Evolutionary conservation across 1,284 basidiomycete species (phyloP).

Genomic region (Vanrija sp.): DNA sequence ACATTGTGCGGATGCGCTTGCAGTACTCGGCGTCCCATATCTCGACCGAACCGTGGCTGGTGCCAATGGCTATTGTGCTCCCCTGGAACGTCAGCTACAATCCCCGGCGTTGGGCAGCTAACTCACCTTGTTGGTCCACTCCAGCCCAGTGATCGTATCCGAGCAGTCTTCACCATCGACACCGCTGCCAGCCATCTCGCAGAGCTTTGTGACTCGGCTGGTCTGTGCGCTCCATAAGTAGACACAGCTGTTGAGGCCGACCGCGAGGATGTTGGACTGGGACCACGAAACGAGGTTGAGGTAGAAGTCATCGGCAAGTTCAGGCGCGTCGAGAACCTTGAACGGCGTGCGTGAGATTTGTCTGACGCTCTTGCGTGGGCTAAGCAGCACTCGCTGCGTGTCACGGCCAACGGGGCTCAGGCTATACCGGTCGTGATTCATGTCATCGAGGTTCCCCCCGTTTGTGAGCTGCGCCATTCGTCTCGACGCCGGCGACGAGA

Average conservation of each 20-base stretch:
- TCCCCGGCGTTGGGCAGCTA: no score
- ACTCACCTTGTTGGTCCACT: constrained; percentile 83
- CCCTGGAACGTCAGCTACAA: constrained; percentile 55
- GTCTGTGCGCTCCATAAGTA: constrained; percentile 97
- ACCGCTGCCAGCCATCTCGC: constrained; percentile 60
- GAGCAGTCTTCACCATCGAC: constrained; percentile 22
- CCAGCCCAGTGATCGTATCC: constrained; percentile 77
- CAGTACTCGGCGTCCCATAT: constrained; percentile 90
- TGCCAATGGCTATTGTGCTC: constrained; percentile 85
- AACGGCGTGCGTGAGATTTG: constrained; percentile 92
- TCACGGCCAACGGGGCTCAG: constrained; percentile 83
- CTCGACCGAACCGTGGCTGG: constrained; percentile 77
- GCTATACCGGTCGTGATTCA: constrained; percentile 78
- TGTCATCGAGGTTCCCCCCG: constrained; percentile 51
- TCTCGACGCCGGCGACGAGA: constrained; percentile 46
- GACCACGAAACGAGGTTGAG: constrained; percentile 98
- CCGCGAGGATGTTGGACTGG: constrained; percentile 86
- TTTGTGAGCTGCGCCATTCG: constrained; percentile 32
- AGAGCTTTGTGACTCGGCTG: constrained; percentile 84
- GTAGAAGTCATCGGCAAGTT: constrained; percentile 96
- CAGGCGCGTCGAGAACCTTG: constrained; percentile 94
- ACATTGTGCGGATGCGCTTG: constrained; percentile 69
- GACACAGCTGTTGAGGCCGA: constrained; percentile 85
- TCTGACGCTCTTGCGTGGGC: constrained; percentile 73
- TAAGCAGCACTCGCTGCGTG: constrained; percentile 76